phyloP scores from a whole-genome alignment of 1,284 basidiomycete species.

The Ceratobasidium papillatum region DNA sequence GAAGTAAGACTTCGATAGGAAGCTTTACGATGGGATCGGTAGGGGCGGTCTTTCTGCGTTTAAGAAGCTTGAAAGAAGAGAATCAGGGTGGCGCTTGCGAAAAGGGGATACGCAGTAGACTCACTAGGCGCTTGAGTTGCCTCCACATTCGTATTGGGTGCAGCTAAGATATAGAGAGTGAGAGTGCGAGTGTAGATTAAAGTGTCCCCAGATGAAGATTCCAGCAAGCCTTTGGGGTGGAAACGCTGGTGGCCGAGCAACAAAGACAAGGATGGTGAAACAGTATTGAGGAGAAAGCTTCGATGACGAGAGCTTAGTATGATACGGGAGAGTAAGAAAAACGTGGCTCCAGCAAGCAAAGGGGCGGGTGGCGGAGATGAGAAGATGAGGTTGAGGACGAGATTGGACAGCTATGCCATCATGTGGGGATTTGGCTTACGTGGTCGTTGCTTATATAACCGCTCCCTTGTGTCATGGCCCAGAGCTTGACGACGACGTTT shows the following conservation, averaged over 20 bases:
- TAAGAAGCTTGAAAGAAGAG: background rate
- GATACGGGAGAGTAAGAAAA: background rate
- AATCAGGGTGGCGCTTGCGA: slow-evolving; percentile 19
- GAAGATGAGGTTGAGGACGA: background rate
- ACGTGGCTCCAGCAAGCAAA: background rate
- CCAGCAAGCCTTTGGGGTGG: background rate
- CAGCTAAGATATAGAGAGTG: background rate
- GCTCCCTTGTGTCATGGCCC: background rate
- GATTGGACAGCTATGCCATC: background rate
- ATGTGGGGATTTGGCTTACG: background rate
- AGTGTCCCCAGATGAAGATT: background rate
- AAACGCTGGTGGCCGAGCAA: background rate
- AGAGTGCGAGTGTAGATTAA: background rate
- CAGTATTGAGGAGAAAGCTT: background rate
- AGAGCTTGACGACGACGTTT: background rate
- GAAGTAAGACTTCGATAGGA: slow-evolving; percentile 29
- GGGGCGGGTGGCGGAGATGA: background rate
- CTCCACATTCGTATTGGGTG: background rate
- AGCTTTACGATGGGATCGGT: slow-evolving; percentile 13
- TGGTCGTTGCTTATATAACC: background rate
- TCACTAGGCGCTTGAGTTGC: slow-evolving; percentile 17
- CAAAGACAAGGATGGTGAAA: background rate
- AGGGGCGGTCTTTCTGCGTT: background rate
- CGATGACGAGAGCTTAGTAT: background rate
- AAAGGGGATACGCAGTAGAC: background rate